These are phyloP conservation scores for Chlorociboria aeruginascens DNA, from an alignment of 495 filamentous ascomycete species.

Conservation along the genomic window DNA sequence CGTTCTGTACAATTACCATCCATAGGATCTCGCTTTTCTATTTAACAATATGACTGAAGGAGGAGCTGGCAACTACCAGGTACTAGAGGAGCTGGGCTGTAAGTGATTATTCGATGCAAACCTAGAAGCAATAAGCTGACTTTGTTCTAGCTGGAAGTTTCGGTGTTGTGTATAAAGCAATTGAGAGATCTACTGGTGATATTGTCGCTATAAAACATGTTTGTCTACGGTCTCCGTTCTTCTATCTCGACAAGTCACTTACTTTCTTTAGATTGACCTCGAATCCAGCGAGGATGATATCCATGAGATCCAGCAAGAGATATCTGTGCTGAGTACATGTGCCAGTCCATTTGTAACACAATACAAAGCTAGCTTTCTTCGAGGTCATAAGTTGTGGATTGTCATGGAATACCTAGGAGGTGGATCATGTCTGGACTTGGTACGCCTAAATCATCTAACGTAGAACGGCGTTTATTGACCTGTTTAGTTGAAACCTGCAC, in stretches of 20 bases:
- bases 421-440: slow-evolving; percentile 86
- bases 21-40: slow-evolving; percentile 1
- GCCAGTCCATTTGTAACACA: slow-evolving; percentile 87
- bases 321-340: slow-evolving; percentile 89
- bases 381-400: slow-evolving; percentile 95
- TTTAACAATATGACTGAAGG: slow-evolving; percentile 33
- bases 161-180: slow-evolving; percentile 91
- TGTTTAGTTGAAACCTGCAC: slow-evolving; percentile 78
- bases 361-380: slow-evolving; percentile 90
- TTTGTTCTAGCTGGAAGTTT: slow-evolving; percentile 54
- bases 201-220: slow-evolving; percentile 89
- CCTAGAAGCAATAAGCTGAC: not conserved
- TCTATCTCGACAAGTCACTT: slow-evolving; percentile 9
- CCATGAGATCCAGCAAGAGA: slow-evolving; percentile 95
- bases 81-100: slow-evolving; percentile 90
- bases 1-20: no score
- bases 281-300: slow-evolving; percentile 98
- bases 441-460: slow-evolving; percentile 24
- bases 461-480: not conserved
- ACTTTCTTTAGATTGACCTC: slow-evolving; percentile 72
- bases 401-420: slow-evolving; percentile 97
- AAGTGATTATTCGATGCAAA: slow-evolving; percentile 25
- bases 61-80: slow-evolving; percentile 61
- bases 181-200: slow-evolving; percentile 74
- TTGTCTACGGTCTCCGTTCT: slow-evolving; percentile 20